Conservation (phyloP, 2,329 filamentous ascomycete species). For the Aspergillus calidoustus region DNA sequence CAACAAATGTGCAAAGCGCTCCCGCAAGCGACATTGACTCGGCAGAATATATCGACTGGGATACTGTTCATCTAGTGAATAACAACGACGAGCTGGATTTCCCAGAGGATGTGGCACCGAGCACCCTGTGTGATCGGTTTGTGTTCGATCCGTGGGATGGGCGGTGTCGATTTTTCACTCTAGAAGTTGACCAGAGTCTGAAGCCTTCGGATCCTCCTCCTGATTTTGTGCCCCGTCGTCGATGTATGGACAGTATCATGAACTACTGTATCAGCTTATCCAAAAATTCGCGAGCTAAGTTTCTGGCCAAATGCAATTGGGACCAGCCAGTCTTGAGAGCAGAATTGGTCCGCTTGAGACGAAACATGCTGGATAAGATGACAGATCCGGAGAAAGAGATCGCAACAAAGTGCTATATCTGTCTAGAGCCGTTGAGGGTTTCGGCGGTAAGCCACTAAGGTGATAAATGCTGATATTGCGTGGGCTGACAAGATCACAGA, state of each 20-base stretch:
- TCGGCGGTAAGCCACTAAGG: slow-evolving; percentile 67
- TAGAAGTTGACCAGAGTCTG: slow-evolving; percentile 37
- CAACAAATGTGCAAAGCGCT: slow-evolving; percentile 44
- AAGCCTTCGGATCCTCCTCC: slow-evolving; percentile 42
- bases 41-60: slow-evolving; percentile 51
- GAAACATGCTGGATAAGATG: slow-evolving; percentile 78
- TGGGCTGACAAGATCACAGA: slow-evolving; percentile 49
- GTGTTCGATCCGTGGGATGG: slow-evolving; percentile 63
- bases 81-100: slow-evolving; percentile 51
- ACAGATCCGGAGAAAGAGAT: slow-evolving; percentile 55
- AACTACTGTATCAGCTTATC: slow-evolving; percentile 83
- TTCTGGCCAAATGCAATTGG: slow-evolving; percentile 58
- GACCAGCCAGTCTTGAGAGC: slow-evolving; percentile 83
- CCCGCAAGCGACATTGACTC: slow-evolving; percentile 8
- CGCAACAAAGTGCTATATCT: slow-evolving; percentile 66
- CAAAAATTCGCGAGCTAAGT: slow-evolving; percentile 59
- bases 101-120: slow-evolving; percentile 45
- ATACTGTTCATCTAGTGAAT: slow-evolving; percentile 40
- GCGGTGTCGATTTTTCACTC: slow-evolving; percentile 61
- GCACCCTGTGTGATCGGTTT: slow-evolving; percentile 55
- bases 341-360: slow-evolving; percentile 73
- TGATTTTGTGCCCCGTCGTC: slow-evolving; percentile 40
- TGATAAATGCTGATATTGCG: neutral
- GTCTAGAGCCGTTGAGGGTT: slow-evolving; percentile 75
- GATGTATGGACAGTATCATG: slow-evolving; percentile 68